Evolutionary conservation across 495 filamentous ascomycete genomes (phyloP).

Genomic region (Penicillium macrosclerotiorum): DNA sequence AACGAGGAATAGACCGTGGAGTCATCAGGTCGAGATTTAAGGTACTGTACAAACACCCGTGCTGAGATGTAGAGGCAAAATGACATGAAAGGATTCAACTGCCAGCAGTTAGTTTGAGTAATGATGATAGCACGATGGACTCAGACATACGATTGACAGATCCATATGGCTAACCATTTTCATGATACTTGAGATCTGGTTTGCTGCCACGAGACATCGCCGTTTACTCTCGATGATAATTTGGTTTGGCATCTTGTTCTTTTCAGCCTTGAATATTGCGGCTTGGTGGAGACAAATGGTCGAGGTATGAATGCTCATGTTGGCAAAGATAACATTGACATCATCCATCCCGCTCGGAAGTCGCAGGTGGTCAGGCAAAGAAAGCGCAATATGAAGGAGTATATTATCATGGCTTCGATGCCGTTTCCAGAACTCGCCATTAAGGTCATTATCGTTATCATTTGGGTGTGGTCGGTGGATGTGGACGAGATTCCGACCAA

Average conservation of each 20-base stretch:
- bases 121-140: neutral
- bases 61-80: slow-evolving; percentile 96
- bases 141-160: slow-evolving; percentile 66
- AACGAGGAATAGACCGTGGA: slow-evolving; percentile 77
- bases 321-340: slow-evolving; percentile 88
- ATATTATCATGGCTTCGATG: slow-evolving; percentile 89
- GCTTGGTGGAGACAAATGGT: slow-evolving; percentile 98
- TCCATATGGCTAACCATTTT: slow-evolving; percentile 91
- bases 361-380: slow-evolving; percentile 78
- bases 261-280: slow-evolving; percentile 95
- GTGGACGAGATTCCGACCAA: slow-evolving; percentile 92
- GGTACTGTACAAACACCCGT: slow-evolving; percentile 91
- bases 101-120: slow-evolving; percentile 22
- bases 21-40: slow-evolving; percentile 85
- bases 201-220: slow-evolving; percentile 87
- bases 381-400: slow-evolving; percentile 78
- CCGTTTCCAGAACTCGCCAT: slow-evolving; percentile 94
- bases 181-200: slow-evolving; percentile 96
- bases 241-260: slow-evolving; percentile 71
- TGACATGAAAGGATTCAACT: slow-evolving; percentile 97
- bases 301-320: slow-evolving; percentile 95
- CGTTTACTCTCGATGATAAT: slow-evolving; percentile 87
- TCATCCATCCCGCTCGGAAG: slow-evolving; percentile 73
- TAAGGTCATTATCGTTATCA: slow-evolving; percentile 82
- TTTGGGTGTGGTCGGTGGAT: slow-evolving; percentile 85